Evolutionary conservation across 371 early-diverging fungal genomes (phyloP).

Genomic region (Lichtheimia corymbifera): DNA sequence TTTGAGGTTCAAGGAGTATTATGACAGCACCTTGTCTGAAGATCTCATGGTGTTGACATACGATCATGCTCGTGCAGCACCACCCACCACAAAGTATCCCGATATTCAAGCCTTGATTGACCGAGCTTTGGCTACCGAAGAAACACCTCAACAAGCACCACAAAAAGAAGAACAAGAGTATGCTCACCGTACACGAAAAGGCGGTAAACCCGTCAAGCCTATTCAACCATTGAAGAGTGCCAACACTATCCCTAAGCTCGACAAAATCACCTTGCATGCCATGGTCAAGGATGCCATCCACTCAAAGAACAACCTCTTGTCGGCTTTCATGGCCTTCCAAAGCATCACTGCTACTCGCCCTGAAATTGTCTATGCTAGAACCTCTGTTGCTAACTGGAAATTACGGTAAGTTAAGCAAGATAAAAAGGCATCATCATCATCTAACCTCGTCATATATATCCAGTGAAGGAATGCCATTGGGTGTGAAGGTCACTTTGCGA

Average conservation of each 20-base stretch:
- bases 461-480: conserved; percentile 87
- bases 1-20: conserved; percentile 79
- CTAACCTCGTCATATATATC: not conserved
- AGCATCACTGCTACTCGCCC: conserved; percentile 85
- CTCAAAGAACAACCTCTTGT: conserved; percentile 87
- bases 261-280: conserved; percentile 73
- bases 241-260: conserved; percentile 62
- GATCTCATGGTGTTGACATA: conserved; percentile 86
- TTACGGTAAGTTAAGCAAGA: conserved; percentile 59
- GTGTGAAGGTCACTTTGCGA: conserved; percentile 74
- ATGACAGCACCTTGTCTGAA: conserved; percentile 78
- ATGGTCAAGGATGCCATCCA: conserved; percentile 84
- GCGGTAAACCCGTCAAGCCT: conserved; percentile 62
- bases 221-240: conserved; percentile 50
- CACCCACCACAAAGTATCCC: conserved; percentile 36
- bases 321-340: conserved; percentile 90
- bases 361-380: conserved; percentile 79
- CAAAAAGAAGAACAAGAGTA: not conserved
- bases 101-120: conserved; percentile 43
- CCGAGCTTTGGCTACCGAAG: conserved; percentile 20
- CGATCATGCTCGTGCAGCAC: conserved; percentile 65
- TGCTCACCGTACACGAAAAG: conserved; percentile 48
- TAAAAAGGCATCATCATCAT: not conserved
- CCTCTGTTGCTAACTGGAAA: conserved; percentile 82
- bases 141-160: not conserved